phyloP scores from a whole-genome alignment of 2,329 filamentous ascomycete genomes.

The Neospermospora avenae region DNA sequence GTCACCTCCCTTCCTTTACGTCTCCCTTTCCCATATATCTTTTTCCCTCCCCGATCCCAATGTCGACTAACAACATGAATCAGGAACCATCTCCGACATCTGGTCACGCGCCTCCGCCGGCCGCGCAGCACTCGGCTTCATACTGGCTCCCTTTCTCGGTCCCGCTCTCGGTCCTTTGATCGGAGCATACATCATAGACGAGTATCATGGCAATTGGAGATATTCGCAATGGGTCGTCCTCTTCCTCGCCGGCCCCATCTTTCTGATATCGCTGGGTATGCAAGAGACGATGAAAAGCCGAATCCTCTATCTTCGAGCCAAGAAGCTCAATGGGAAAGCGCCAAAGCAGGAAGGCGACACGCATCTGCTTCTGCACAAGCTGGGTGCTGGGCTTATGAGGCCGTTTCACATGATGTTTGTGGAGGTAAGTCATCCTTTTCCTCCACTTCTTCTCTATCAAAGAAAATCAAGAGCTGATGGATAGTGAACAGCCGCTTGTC shows the following conservation, averaged over 20 bases:
- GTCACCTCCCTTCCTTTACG: no score
- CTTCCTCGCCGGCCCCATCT: slow-evolving; percentile 35
- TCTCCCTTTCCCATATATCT: no score
- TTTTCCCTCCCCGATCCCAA: not conserved
- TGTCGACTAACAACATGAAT: not conserved
- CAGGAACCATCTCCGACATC: slow-evolving; percentile 45
- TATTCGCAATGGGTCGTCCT: slow-evolving; percentile 29
- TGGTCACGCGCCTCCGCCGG: slow-evolving; percentile 40
- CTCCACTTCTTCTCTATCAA: slow-evolving; percentile 34
- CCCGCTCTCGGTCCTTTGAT: slow-evolving; percentile 28
- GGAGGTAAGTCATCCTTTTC: slow-evolving; percentile 42
- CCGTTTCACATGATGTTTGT: slow-evolving; percentile 57
- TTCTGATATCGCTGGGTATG: slow-evolving; percentile 41
- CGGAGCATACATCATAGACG: slow-evolving; percentile 34
- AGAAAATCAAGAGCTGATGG: slow-evolving; percentile 15
- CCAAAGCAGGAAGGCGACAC: slow-evolving; percentile 20
- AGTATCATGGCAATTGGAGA: slow-evolving; percentile 29
- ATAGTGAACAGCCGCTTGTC: slow-evolving; percentile 46
- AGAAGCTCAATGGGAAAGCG: slow-evolving; percentile 35
- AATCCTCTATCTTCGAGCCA: slow-evolving; percentile 23
- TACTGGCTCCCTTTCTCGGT: slow-evolving; percentile 30
- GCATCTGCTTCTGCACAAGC: slow-evolving; percentile 20
- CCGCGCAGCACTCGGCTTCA: slow-evolving; percentile 24
- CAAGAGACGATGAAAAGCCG: slow-evolving; percentile 31
- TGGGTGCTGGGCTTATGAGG: slow-evolving; percentile 37